Conservation (phyloP, 2,329 filamentous ascomycete genomes). For the Trichoderma pleuroti region DNA sequence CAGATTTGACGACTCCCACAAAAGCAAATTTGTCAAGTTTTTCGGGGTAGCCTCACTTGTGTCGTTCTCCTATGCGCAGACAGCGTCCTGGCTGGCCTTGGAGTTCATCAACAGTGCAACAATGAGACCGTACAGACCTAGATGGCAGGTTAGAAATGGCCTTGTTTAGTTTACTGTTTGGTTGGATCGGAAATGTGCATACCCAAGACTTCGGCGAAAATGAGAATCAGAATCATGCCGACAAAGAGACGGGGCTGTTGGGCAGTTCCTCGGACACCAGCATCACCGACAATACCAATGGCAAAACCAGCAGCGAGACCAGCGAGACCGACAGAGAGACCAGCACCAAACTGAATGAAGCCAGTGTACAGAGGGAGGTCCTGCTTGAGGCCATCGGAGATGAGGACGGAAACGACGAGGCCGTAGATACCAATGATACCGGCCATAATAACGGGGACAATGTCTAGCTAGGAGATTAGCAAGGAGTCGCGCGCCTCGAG, state of each 20-base stretch:
- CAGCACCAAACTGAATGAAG: constrained; percentile 44
- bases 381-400: constrained; percentile 39
- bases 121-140: constrained; percentile 98
- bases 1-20: not conserved
- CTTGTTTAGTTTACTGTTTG: not conserved
- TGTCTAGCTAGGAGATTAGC: constrained; percentile 58
- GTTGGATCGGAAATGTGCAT: constrained; percentile 36
- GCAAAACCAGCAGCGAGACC: constrained; percentile 45
- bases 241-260: constrained; percentile 46
- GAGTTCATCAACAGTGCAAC: constrained; percentile 99
- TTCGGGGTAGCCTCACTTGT: constrained; percentile 11
- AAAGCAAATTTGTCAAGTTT: constrained; percentile 5
- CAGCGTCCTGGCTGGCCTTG: constrained; percentile 65
- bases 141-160: constrained; percentile 24
- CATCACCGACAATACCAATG: constrained; percentile 46
- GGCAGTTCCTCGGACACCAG: constrained; percentile 45
- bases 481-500: not conserved
- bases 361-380: constrained; percentile 42
- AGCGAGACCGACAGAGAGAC: constrained; percentile 42
- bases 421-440: constrained; percentile 89
- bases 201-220: constrained; percentile 82
- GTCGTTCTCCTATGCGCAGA: constrained; percentile 40
- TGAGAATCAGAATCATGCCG: constrained; percentile 47
- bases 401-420: constrained; percentile 44
- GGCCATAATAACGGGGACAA: constrained; percentile 99